Base-by-base conservation (phyloP, 805 yeast species). In the Candida silvatica region DNA sequence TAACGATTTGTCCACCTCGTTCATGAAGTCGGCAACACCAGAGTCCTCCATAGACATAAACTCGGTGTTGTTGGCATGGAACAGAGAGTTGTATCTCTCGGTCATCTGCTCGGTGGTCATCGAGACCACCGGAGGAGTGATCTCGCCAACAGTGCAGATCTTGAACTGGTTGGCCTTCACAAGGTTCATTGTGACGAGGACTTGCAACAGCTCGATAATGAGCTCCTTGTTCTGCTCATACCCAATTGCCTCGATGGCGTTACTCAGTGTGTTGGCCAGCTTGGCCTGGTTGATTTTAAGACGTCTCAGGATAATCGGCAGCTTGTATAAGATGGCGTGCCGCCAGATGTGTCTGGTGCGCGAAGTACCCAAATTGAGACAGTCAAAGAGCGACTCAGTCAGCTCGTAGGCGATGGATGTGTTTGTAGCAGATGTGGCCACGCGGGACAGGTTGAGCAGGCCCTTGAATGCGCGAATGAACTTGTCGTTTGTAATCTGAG, bases 21-120 rank as follows among this genome's bases (percentile, higher is more conserved):
- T 47, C 40, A 82, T 38, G 58, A 80, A 56, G 46, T 69, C 63
- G 41, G 65, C 37, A 52, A 81, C 49, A 33, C 71, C 63, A 6
- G 84, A 72, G 38, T 71, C 76, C 31, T 78, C 69, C 20, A 66
- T 53, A 0, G 72, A 54, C 2, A 61, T 62, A 41, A 69, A 66
- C 37, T 73, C 79, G 14, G 69, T 67, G 35, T 69, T 62, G 6
- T 62, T 59, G 25, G 63, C 67, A 22, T 48, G 40, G 31, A 56
- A 48, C 15, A 48, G 53, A 12, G 43, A 29, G 5, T 39, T 42
- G 27, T 46, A 56, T n/a, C 24, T 34, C 17, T 30, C 34, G 5
- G 29, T 40, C 11, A 49, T 28, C 6, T 42, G 46, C 11, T 48
- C 48, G 11, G 23, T 29, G 14, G 16, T 5, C 7, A 20, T 26